These are phyloP conservation scores for Linnemannia exigua DNA, from an alignment of 192 early-diverging fungal genomes.

Conservation along the genomic window DNA sequence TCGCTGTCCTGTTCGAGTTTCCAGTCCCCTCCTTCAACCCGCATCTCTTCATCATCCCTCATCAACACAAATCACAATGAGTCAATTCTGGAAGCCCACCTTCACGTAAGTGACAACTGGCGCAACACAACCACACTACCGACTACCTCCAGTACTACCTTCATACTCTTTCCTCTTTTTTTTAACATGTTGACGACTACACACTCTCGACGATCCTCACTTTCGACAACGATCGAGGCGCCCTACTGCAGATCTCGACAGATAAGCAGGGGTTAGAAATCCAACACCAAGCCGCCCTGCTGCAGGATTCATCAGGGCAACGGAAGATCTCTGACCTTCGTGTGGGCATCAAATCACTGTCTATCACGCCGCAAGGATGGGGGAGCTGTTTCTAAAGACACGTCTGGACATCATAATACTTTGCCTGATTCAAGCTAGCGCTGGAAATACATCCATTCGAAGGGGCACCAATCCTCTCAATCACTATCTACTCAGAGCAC, in stretches of 20 bases:
- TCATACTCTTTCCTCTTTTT: not conserved
- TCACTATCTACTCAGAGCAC: no score
- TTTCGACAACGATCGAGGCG: not conserved
- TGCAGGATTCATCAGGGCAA: not conserved
- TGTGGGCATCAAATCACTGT: not conserved
- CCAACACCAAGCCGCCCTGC: not conserved
- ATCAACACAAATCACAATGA: conserved; percentile 23
- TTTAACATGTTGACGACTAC: not conserved
- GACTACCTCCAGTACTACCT: not conserved
- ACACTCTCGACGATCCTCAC: not conserved
- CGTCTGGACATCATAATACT: no score
- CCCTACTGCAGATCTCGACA: not conserved
- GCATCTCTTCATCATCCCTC: conserved; percentile 18
- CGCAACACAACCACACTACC: not conserved
- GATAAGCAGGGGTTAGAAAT: not conserved
- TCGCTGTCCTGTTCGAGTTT: not conserved
- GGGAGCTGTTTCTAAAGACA: not conserved
- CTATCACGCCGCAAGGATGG: not conserved
- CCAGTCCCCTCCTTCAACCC: not conserved
- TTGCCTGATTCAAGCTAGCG: no score
- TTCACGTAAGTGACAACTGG: conserved; percentile 47
- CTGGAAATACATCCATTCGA: no score
- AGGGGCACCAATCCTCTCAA: no score
- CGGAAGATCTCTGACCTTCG: not conserved
- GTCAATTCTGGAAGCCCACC: conserved; percentile 58